Evolutionary conservation across 169 alveolate species (phyloP), one percentile per base, ranked within the genome.

Genomic region (Plasmodium vivax): DNA sequence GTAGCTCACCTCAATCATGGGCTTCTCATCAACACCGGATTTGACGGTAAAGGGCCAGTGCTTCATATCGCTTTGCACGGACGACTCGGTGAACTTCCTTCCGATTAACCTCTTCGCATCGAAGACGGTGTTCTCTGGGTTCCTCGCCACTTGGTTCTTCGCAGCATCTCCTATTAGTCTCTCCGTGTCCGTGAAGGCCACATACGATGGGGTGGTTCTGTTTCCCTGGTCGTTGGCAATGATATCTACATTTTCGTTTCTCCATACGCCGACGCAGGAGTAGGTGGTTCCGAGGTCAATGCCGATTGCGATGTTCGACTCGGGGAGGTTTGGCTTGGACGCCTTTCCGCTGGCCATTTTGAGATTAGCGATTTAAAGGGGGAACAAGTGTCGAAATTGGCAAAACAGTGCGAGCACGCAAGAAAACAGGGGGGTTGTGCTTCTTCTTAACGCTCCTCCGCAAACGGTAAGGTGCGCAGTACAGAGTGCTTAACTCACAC

Each of bases 191-290:
- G 99, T 98, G 95, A 98, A 99, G 62, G 99, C 99, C 47, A 99
- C 99, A 93, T 98, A 98, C 1, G 99, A 98, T 19, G 99, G 99
- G 12, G 99, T 99, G 82, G 99, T 99, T 83, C 99, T 96, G 97
- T 99, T 99, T 51, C 99, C 99, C 96, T 99, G 99, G 87, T 98
- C 99, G 94, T 99, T 99, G 23, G 99, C 99, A 85, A 99, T 98
- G 90, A 99, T 99, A 93, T 99, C 99, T 73, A 98, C 99, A 94
- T 98, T 98, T 85, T 98, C 99, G 96, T 98, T 98, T 95, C 98
- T 97, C 97, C 98, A 98, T 75, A 98, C 99, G 56, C 99, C 99
- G 12, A 98, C 99, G 93, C 99, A 98, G 41, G 99, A 98, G 97
- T 98, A 98, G n/a, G 99, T 99, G 27, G 99, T 98, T 56, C 99